Evolutionary conservation across 2,329 filamentous ascomycete species (phyloP), one percentile per base, ranked within the genome.

Genomic region (Grosmannia clavigera): DNA sequence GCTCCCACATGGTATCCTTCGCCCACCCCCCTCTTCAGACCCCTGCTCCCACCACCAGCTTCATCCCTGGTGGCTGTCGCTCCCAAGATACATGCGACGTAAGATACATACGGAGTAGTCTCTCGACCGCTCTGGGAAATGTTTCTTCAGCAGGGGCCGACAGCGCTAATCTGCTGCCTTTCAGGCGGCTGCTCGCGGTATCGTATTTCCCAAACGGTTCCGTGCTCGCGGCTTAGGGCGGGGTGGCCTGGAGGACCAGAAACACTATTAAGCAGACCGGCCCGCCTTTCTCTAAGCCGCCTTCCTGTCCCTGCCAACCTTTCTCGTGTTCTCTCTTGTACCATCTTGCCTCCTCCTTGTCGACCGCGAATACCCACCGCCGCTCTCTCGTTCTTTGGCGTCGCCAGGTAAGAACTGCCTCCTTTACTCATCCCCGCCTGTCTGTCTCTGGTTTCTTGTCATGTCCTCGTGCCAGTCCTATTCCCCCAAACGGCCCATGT

Each of bases 201-300:
- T 43, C 40, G 40, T 19, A 16, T 4, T 19, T 43, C 4, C 5
- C 14, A 35, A 19, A 43, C 14, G 40, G 40, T 19, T 5, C 40
- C 14, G 40, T 19, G 14, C 40, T 43, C 14, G 40, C 12, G 12
- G 40, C 4, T 5, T 43, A 43, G 40, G 40, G 40, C 40, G 40
- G 40, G 40, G 40, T 43, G 40, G 19, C 14, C 40, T 43, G 40
- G 40, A 43, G 40, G 40, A 43, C 40, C 40, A 43, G 40, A 59
- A 53, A 55, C 35, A 46, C 43, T 48, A 60, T 60, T 62, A 62
- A 60, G 58, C 43, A 52, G 55, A n/a, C 58, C 46, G 31, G 55
- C 58, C 61, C 58, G 56, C 61, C 55, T 58, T 58, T 33, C 27
- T 40, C 12, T n/a, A n/a, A 11, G 14, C 40, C 6, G 22, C 22